phyloP scores from a whole-genome alignment of 108 stramenopile genomes.

The Skeletonema menzelii region DNA sequence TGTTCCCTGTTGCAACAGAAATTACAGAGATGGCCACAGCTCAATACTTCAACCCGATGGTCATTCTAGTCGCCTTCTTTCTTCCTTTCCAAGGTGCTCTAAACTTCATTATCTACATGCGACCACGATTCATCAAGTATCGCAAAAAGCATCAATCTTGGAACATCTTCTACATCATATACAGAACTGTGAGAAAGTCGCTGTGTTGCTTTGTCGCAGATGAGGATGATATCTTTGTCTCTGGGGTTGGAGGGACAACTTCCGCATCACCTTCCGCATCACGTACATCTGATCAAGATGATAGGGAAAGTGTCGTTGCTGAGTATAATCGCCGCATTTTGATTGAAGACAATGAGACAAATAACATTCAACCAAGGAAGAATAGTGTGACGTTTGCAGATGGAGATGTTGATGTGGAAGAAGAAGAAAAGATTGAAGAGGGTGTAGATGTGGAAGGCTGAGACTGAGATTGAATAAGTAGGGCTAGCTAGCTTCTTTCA shows the following conservation, averaged over 20 bases:
- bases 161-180: neutral
- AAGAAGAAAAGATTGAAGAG: too few species aligned
- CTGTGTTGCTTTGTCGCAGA: neutral
- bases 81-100: neutral
- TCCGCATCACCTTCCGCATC: neutral
- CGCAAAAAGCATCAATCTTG: neutral
- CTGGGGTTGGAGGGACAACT: neutral
- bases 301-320: neutral
- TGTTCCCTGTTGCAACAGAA: neutral
- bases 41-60: neutral
- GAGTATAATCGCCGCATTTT: neutral
- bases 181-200: neutral
- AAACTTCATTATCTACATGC: constrained; percentile 4
- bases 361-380: too few species aligned
- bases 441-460: too few species aligned
- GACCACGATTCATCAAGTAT: neutral
- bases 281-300: neutral
- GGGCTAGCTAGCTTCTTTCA: too few species aligned
- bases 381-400: too few species aligned
- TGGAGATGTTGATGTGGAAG: too few species aligned
- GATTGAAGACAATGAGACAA: neutral
- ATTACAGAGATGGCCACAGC: neutral
- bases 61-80: neutral
- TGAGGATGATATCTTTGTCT: neutral
- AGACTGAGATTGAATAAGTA: too few species aligned